Conservation (phyloP, 1,284 basidiomycete genomes). For the Ceratorhiza oryzae-sativae region DNA sequence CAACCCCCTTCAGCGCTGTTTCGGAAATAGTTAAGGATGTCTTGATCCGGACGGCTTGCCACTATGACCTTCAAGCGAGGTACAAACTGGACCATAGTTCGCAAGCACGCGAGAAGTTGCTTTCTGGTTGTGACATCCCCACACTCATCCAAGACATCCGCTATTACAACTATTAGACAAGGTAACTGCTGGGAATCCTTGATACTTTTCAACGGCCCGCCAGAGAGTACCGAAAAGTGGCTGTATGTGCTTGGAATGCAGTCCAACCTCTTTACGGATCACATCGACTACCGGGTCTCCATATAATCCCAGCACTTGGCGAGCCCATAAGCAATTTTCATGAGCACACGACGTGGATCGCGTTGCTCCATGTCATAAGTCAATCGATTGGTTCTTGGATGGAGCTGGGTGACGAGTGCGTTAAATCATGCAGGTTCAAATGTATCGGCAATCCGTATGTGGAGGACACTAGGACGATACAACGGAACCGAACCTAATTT, state of each 20-base stretch:
- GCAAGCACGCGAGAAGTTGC: background rate
- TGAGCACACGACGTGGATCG: constrained; percentile 1
- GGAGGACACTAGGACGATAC: constrained; percentile 31
- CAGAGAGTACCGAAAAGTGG: background rate
- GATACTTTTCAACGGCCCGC: background rate
- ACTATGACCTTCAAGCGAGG: constrained; percentile 17
- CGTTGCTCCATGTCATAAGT: constrained; percentile 1
- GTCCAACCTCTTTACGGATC: background rate
- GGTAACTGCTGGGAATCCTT: background rate
- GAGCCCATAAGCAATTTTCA: constrained; percentile 2
- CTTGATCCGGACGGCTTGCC: constrained; percentile 25
- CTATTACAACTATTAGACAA: background rate
- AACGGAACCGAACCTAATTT: background rate
- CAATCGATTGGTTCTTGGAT: too few relatives aligned
- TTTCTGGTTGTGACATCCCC: background rate
- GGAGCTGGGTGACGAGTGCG: too few relatives aligned
- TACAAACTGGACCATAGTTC: background rate
- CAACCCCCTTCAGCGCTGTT: background rate
- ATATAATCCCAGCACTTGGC: background rate
- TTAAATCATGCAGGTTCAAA: too few relatives aligned
- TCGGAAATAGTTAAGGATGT: background rate
- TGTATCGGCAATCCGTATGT: constrained; percentile 4
- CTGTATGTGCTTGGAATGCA: background rate
- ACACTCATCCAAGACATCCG: constrained; percentile 36
- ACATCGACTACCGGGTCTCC: background rate